These are phyloP conservation scores for Cutaneotrichosporon cutaneum DNA, from an alignment of 1,284 basidiomycete genomes.

Conservation along the genomic window DNA sequence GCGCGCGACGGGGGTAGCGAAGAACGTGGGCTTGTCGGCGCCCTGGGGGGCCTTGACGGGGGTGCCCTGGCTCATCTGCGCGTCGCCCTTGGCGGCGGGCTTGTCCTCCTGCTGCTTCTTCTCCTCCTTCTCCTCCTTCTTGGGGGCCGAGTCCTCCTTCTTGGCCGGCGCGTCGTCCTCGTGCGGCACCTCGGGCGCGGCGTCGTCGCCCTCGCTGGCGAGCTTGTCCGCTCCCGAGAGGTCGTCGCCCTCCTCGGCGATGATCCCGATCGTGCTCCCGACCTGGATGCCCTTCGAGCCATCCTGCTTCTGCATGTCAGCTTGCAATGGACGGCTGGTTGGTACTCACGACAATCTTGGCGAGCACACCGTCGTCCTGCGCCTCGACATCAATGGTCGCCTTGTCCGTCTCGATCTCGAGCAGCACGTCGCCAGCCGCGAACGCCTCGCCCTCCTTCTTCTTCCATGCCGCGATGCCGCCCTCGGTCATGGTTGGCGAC, in stretches of 20 bases:
- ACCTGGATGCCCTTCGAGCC: slow-evolving; percentile 85
- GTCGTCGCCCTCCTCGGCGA: slow-evolving; percentile 93
- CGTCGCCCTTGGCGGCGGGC: slow-evolving; percentile 8
- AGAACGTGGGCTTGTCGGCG: slow-evolving; percentile 66
- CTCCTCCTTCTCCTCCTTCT: slow-evolving; percentile 54
- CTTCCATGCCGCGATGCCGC: slow-evolving; percentile 97
- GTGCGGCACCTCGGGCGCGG: slow-evolving; percentile 47
- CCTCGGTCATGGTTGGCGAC: slow-evolving; percentile 99
- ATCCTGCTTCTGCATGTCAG: slow-evolving; percentile 55
- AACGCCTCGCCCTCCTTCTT: slow-evolving; percentile 92
- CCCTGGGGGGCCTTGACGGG: slow-evolving; percentile 15
- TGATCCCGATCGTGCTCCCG: slow-evolving; percentile 81
- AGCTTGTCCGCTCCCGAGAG: slow-evolving; percentile 75
- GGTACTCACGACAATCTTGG: slow-evolving; percentile 68
- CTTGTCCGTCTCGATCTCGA: slow-evolving; percentile 94
- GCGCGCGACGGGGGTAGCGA: slow-evolving; percentile 92
- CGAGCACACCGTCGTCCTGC: slow-evolving; percentile 92
- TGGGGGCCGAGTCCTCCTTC: slow-evolving; percentile 38
- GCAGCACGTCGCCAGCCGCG: slow-evolving; percentile 78
- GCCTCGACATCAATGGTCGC: slow-evolving; percentile 99
- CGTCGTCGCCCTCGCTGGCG: slow-evolving; percentile 58
- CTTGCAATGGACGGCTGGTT: not conserved
- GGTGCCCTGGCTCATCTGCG: not conserved
- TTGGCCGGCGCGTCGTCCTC: slow-evolving; percentile 30
- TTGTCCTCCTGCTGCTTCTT: slow-evolving; percentile 55